These are phyloP conservation scores for Heterobasidion parviporum DNA, from an alignment of 1,284 basidiomycete genomes.

Conservation along the genomic window DNA sequence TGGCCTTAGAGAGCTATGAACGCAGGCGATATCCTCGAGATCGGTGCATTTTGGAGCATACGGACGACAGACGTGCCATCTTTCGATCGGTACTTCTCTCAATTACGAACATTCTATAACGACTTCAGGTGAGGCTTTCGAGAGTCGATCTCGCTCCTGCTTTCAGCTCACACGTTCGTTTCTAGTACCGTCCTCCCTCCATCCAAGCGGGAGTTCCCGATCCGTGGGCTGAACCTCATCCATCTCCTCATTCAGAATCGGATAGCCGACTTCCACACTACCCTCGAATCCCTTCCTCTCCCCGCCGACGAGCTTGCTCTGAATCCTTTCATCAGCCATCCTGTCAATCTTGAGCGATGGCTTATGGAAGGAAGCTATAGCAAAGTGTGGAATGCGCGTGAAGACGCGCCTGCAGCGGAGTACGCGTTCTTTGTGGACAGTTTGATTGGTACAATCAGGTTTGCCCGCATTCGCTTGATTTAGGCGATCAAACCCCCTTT, in stretches of 20 bases:
- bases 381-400: slow-evolving; percentile 94
- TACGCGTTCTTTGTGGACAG: slow-evolving; percentile 89
- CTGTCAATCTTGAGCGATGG: slow-evolving; percentile 91
- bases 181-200: slow-evolving; percentile 64
- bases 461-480: slow-evolving; percentile 3
- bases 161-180: neutral
- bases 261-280: slow-evolving; percentile 98
- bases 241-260: slow-evolving; percentile 92
- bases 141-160: neutral
- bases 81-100: slow-evolving; percentile 93
- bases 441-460: slow-evolving; percentile 90
- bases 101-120: slow-evolving; percentile 88
- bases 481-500: neutral
- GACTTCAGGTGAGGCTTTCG: slow-evolving; percentile 60
- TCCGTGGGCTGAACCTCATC: slow-evolving; percentile 91
- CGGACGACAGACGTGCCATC: slow-evolving; percentile 81
- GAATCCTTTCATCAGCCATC: slow-evolving; percentile 79
- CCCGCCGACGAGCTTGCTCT: slow-evolving; percentile 63
- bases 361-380: slow-evolving; percentile 99
- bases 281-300: slow-evolving; percentile 89
- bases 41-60: slow-evolving; percentile 92
- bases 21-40: slow-evolving; percentile 88
- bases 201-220: slow-evolving; percentile 81
- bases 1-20: slow-evolving; percentile 1
- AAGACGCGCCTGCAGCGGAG: slow-evolving; percentile 80